These are phyloP conservation scores for Rhynchospora breviuscula DNA, from an alignment of 176 grass and related monocot genomes.

Conservation along the genomic window DNA sequence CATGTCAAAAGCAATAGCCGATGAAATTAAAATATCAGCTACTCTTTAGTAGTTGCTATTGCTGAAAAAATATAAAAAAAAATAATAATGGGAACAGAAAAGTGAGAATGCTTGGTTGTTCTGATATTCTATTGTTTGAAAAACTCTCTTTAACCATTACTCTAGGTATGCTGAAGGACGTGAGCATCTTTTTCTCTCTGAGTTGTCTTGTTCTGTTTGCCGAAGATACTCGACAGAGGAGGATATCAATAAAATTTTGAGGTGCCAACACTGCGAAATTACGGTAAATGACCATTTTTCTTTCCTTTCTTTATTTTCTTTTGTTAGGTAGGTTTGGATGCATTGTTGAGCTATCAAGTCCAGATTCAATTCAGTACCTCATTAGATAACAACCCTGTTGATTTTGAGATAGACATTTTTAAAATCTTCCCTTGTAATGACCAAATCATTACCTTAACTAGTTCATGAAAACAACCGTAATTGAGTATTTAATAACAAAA, in stretches of 20 bases:
- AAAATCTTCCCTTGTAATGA: not conserved
- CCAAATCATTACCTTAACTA: not conserved
- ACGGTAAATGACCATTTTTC: conserved; percentile 39
- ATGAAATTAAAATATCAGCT: not conserved
- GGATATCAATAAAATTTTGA: conserved; percentile 63
- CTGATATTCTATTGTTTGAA: not conserved
- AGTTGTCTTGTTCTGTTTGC: conserved; percentile 85
- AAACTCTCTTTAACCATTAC: conserved; percentile 29
- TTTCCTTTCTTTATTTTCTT: conserved; percentile 20
- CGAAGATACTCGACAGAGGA: conserved; percentile 52
- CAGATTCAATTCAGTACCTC: not conserved
- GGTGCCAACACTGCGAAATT: conserved; percentile 72
- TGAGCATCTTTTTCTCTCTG: conserved; percentile 28
- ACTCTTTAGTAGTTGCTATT: not conserved
- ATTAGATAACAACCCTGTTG: not conserved
- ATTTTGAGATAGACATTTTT: not conserved
- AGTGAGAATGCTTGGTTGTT: not conserved
- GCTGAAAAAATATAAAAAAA: not conserved
- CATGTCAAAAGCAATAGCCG: not conserved
- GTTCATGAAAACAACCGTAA: not conserved
- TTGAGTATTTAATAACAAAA: not conserved
- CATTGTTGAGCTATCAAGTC: conserved; percentile 5
- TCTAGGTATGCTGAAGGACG: conserved; percentile 36
- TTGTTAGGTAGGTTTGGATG: not conserved
- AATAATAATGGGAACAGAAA: not conserved